Evolutionary conservation across 768 basidiomycete genomes (phyloP).

Genomic region (Pulveroboletus sp.): DNA sequence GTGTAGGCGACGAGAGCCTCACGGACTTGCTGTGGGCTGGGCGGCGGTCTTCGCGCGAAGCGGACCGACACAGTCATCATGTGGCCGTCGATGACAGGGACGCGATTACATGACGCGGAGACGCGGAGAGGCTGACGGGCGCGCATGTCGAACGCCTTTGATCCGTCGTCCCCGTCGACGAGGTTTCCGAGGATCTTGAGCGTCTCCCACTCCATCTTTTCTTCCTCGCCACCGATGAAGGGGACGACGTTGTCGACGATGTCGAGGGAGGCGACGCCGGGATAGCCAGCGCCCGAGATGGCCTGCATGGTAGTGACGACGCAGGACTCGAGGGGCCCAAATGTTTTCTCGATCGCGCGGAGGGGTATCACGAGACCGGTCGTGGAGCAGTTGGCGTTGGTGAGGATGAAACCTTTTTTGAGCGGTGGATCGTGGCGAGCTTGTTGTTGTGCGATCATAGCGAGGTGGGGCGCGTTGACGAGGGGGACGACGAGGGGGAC

Average conservation of each 20-base stretch:
- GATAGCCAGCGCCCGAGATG: slow-evolving; percentile 97
- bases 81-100: slow-evolving; percentile 95
- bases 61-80: slow-evolving; percentile 85
- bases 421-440: slow-evolving; percentile 61
- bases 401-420: slow-evolving; percentile 89
- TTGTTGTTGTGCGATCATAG: slow-evolving; percentile 82
- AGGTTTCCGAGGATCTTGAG: slow-evolving; percentile 93
- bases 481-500: slow-evolving; percentile 96
- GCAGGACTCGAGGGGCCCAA: slow-evolving; percentile 90
- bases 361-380: slow-evolving; percentile 92
- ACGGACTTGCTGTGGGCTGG: slow-evolving; percentile 81
- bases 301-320: slow-evolving; percentile 97
- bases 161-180: slow-evolving; percentile 48
- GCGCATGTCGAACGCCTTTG: slow-evolving; percentile 81
- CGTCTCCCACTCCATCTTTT: slow-evolving; percentile 99
- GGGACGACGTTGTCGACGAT: slow-evolving; percentile 96
- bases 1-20: slow-evolving; percentile 74
- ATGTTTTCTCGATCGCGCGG: slow-evolving; percentile 80
- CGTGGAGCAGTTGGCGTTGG: slow-evolving; percentile 98
- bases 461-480: slow-evolving; percentile 83
- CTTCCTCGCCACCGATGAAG: slow-evolving; percentile 89
- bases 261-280: slow-evolving; percentile 85
- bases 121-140: slow-evolving; percentile 75
- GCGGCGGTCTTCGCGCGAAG: slow-evolving; percentile 75
- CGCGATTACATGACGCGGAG: slow-evolving; percentile 91